Base-by-base conservation (phyloP, 495 filamentous ascomycete genomes). In the Aspergillus heteromorphus region DNA sequence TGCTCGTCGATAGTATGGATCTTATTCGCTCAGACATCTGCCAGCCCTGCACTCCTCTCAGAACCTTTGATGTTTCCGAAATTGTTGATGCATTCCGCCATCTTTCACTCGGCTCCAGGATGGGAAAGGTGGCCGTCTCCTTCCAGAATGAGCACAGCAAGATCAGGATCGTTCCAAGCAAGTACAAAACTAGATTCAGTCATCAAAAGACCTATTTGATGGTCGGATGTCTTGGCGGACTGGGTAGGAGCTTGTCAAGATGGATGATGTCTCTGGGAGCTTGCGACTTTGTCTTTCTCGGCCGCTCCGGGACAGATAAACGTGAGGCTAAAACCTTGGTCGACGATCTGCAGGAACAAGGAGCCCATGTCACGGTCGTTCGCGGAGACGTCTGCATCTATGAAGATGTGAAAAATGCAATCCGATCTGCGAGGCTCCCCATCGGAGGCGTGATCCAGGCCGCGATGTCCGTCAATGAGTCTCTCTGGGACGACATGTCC, bases 241-340 rank as follows among this genome's bases (percentile, higher is more conserved):
- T 54, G 10, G 52, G 52, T 1, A 41, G 52, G 11, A 48, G 43
- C 8, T 20, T 48, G 14, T 40, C 43, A 14, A 40, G 36, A 1
- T 54, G 52, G 52, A 54, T 54, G 52, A 11, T 47, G 36, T 25
- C 20, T 20, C 29, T 29, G 25, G 52, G 52, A 1, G 52, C 52
- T 2, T 30, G 43, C 1, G 27, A 27, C 38, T 48, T 54, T 30
- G 45, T 48, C 31, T 54, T 54, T 43, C 38, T 54, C 18, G 36
- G 43, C 6, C 52, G 43, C 9, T 48, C 43, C 29, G 52, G 43
- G 0, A 25, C 13, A 0, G 16, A 18, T 10, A 54, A 54, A 19
- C 19, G 17, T 9, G 43, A 48, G 11, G 10, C 45, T 1, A 36
- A 40, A 7, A 20, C 20, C 7, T 19, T 29, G 16, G 31, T 54